Evolutionary conservation across 306 rosid genomes (phyloP).

Genomic region (Trifolium pratense): DNA sequence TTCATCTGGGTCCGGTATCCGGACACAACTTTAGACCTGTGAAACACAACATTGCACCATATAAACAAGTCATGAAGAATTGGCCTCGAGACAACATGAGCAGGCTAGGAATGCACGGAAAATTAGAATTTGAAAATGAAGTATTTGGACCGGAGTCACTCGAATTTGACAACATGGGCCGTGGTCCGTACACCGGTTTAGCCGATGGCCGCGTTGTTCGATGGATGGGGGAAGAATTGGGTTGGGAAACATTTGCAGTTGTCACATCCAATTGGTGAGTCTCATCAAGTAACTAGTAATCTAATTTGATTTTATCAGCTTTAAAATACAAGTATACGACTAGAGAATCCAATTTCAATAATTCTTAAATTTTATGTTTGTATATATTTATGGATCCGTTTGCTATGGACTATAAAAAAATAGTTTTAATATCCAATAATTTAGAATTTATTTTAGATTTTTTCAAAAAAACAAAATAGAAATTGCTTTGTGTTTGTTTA

Average conservation of each 20-base stretch:
- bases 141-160: constrained; percentile 91
- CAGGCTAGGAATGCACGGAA: constrained; percentile 61
- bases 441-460: no score
- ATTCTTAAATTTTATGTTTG: no score
- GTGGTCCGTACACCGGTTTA: constrained; percentile 85
- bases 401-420: no score
- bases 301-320: not conserved
- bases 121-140: constrained; percentile 65
- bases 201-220: constrained; percentile 93
- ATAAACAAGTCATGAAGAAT: constrained; percentile 70
- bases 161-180: constrained; percentile 77
- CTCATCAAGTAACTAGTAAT: no score
- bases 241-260: constrained; percentile 94
- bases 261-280: constrained; percentile 76
- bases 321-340: no score
- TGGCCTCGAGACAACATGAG: constrained; percentile 90
- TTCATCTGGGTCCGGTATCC: constrained; percentile 72
- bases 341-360: no score
- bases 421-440: no score
- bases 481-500: no score
- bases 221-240: constrained; percentile 85
- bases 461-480: no score
- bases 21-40: constrained; percentile 75
- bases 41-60: constrained; percentile 79
- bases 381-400: no score